Base-by-base conservation (phyloP, 345 rosid genomes). In the Acer saccharum region DNA sequence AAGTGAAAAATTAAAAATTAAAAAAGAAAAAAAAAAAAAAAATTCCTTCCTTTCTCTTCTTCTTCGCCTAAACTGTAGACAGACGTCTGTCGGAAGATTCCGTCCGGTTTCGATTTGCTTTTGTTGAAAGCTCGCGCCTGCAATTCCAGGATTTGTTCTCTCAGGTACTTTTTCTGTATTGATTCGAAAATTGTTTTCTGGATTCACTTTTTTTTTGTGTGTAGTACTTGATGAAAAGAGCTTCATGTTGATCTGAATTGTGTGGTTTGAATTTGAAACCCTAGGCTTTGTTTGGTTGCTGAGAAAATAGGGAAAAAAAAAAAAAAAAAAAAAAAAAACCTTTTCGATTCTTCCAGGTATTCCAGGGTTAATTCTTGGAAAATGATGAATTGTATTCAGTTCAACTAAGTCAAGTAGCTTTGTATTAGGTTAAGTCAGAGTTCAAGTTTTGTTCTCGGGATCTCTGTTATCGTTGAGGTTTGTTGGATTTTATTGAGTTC, bases 31-130 rank as follows among this genome's bases (percentile, higher is more conserved):
- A 76, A 81, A 75, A 81, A 75, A 73, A 76, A 73, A 73, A 81
- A 74, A 66, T 10, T 60, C 78, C 72, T 65, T 71, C 80, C 72
- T 68, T 69, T 79, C 65, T 74, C 83, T 76, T 82, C 83, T 76
- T 82, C 80, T 65, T 65, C 79, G 54, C 54, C 79, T 74, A 58
- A 86, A 86, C 92, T 81, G 91, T 80, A 76, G 68, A 75, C 81
- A 76, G 69, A 76, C 81, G 87, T 77, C 84, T 81, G 74, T 82
- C 87, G 91, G 88, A 80, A 84, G 84, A 78, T 82, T 82, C 82
- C 68, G 63, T 76, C 85, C 88, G 86, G 82, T 86, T 77, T 80
- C 83, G 17, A 73, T 71, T 77, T 77, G 41, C 65, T 65, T 76
- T 68, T 62, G 66, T 32, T 58, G 44, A 65, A 73, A 65, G 39